Percentiles rank a stretch among this genome's conserved stretches.
phyloP scores from a whole-genome alignment of 1,139 yeast species.

The Geotrichum bryndzae region DNA sequence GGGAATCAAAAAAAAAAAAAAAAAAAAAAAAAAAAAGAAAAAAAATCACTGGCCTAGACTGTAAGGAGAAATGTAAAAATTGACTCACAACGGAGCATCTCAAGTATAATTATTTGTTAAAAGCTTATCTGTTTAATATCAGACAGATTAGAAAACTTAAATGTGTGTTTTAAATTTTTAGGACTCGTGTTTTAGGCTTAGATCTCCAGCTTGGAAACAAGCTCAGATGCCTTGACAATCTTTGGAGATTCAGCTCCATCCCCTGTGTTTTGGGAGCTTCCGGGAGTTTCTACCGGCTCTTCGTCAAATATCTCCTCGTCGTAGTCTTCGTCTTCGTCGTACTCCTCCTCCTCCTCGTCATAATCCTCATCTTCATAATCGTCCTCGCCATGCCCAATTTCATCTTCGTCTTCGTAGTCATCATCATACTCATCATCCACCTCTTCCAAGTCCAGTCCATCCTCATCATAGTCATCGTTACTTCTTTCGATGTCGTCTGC shows the following conservation, averaged over 20 bases:
- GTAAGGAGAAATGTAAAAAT: no score
- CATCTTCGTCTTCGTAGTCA: slow-evolving; percentile 25
- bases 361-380: slow-evolving; percentile 17
- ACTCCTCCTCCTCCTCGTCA: slow-evolving; percentile 19
- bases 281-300: slow-evolving; percentile 24
- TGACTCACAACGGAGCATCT: no score
- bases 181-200: neutral
- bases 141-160: no score
- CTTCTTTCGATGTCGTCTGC: neutral
- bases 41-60: no score
- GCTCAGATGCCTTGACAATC: neutral
- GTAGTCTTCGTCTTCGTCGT: slow-evolving; percentile 22
- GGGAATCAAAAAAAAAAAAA: no score
- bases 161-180: neutral
- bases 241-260: slow-evolving; percentile 6
- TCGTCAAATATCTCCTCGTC: slow-evolving; percentile 23
- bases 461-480: slow-evolving; percentile 2
- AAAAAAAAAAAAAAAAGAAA: no score
- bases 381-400: slow-evolving; percentile 17
- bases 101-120: neutral
- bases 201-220: neutral
- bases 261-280: slow-evolving; percentile 10
- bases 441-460: neutral
- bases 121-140: neutral
- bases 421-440: slow-evolving; percentile 20